Percentiles rank a stretch among this genome's conserved stretches.
These are phyloP conservation scores for Myxozyma geophila DNA, from an alignment of 805 yeast species.

Conservation along the genomic window DNA sequence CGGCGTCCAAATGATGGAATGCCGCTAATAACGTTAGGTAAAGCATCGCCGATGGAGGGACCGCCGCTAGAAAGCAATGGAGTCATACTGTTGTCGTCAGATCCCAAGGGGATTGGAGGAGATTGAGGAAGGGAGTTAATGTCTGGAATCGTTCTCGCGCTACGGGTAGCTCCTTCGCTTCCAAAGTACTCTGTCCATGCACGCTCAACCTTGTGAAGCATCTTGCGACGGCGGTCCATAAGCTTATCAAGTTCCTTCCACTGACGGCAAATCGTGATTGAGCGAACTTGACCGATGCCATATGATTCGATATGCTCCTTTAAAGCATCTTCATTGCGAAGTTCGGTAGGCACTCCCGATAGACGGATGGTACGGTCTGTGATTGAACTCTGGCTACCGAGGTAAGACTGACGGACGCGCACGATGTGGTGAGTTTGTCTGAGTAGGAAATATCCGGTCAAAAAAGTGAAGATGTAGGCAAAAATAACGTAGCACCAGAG, in stretches of 20 bases:
- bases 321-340: conserved; percentile 72
- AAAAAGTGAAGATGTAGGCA: conserved; percentile 80
- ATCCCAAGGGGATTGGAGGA: conserved; percentile 30
- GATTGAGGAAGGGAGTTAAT: conserved; percentile 31
- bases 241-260: conserved; percentile 77
- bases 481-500: conserved; percentile 86
- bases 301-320: conserved; percentile 75
- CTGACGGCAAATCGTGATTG: conserved; percentile 80
- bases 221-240: conserved; percentile 59
- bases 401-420: conserved; percentile 70
- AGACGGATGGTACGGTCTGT: conserved; percentile 86
- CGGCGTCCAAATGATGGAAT: conserved; percentile 21
- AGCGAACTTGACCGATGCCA: conserved; percentile 77
- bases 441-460: conserved; percentile 64
- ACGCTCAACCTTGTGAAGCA: conserved; percentile 64
- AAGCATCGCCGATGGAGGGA: conserved; percentile 6
- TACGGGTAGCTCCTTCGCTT: conserved; percentile 35
- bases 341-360: conserved; percentile 84
- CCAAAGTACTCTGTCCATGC: conserved; percentile 74
- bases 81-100: conserved; percentile 20
- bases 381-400: conserved; percentile 84
- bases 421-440: conserved; percentile 76
- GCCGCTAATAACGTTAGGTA: conserved; percentile 28
- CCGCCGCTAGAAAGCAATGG: conserved; percentile 16
- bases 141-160: conserved; percentile 27